These are phyloP conservation scores for Coprinopsis cinerea DNA, from an alignment of 768 basidiomycete genomes.

Conservation along the genomic window DNA sequence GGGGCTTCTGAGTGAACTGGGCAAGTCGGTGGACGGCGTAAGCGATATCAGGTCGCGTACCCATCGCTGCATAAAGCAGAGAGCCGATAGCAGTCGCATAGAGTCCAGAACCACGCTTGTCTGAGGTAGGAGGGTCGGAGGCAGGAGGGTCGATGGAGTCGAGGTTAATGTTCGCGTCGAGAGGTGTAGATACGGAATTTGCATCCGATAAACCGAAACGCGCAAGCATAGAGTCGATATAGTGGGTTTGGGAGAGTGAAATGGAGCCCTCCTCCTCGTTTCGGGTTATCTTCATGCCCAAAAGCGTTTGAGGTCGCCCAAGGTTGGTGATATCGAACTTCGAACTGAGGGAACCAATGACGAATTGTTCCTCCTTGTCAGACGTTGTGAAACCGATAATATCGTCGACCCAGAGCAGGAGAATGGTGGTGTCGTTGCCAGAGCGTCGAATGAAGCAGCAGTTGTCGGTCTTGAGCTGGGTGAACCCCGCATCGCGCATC, in stretches of 20 bases:
- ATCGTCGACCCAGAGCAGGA: slow-evolving; percentile 28
- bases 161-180: slow-evolving; percentile 19
- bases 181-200: slow-evolving; percentile 19
- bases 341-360: slow-evolving; percentile 1
- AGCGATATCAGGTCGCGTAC: slow-evolving; percentile 29
- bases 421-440: slow-evolving; percentile 16
- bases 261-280: slow-evolving; percentile 15
- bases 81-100: slow-evolving; percentile 10
- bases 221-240: slow-evolving; percentile 18
- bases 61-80: slow-evolving; percentile 26
- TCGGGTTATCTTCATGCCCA: slow-evolving; percentile 18
- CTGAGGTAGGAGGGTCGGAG: background rate
- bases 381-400: slow-evolving; percentile 11
- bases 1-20: slow-evolving; percentile 27
- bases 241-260: slow-evolving; percentile 19
- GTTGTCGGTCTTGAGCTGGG: slow-evolving; percentile 18
- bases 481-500: slow-evolving; percentile 17
- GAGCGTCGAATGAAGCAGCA: slow-evolving; percentile 18
- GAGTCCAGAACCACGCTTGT: background rate
- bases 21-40: slow-evolving; percentile 25
- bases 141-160: slow-evolving; percentile 10
- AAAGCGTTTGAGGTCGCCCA: slow-evolving; percentile 14
- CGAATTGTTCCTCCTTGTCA: slow-evolving; percentile 10
- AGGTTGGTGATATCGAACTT: slow-evolving; percentile 16
- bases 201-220: slow-evolving; percentile 16